Evolutionary conservation across 2,329 filamentous ascomycete genomes (phyloP).

Genomic region (Colletotrichum tropicale): DNA sequence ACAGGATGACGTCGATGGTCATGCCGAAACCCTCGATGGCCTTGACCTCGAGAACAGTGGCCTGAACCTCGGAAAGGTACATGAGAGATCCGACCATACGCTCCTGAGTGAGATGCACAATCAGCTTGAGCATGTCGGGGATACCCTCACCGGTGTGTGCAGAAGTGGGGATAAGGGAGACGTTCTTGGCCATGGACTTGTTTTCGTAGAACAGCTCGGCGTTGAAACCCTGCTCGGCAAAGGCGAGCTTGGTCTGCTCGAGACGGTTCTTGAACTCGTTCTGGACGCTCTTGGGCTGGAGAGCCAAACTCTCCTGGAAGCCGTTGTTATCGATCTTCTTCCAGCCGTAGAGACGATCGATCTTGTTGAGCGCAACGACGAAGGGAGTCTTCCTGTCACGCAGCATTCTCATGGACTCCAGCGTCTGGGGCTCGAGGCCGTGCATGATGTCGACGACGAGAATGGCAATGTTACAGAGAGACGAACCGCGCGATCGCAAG

Average conservation of each 20-base stretch:
- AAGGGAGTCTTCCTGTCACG: slow-evolving; percentile 95
- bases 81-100: slow-evolving; percentile 97
- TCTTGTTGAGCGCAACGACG: slow-evolving; percentile 99
- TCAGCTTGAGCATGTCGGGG: slow-evolving; percentile 96
- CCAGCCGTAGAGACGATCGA: slow-evolving; percentile 98
- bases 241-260: slow-evolving; percentile 89
- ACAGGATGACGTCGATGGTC: slow-evolving; percentile 96
- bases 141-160: slow-evolving; percentile 99
- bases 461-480: slow-evolving; percentile 98
- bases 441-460: slow-evolving; percentile 99
- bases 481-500: slow-evolving; percentile 93
- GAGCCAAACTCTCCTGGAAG: slow-evolving; percentile 87
- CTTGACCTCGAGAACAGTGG: slow-evolving; percentile 98
- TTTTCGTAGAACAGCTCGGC: slow-evolving; percentile 97
- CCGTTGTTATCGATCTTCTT: slow-evolving; percentile 99
- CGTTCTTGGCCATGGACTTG: slow-evolving; percentile 92
- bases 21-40: slow-evolving; percentile 98
- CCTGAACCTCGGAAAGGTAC: slow-evolving; percentile 98
- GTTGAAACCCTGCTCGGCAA: slow-evolving; percentile 97
- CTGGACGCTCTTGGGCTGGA: slow-evolving; percentile 92
- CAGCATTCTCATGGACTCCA: slow-evolving; percentile 95
- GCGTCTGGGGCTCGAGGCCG: slow-evolving; percentile 94
- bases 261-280: slow-evolving; percentile 93
- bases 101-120: slow-evolving; percentile 91
- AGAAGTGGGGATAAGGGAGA: slow-evolving; percentile 96